A percentile compares a stretch with the other conserved stretches of the same genome.
phyloP scores from a whole-genome alignment of 805 yeast species.

The Saturnispora besseyi region DNA sequence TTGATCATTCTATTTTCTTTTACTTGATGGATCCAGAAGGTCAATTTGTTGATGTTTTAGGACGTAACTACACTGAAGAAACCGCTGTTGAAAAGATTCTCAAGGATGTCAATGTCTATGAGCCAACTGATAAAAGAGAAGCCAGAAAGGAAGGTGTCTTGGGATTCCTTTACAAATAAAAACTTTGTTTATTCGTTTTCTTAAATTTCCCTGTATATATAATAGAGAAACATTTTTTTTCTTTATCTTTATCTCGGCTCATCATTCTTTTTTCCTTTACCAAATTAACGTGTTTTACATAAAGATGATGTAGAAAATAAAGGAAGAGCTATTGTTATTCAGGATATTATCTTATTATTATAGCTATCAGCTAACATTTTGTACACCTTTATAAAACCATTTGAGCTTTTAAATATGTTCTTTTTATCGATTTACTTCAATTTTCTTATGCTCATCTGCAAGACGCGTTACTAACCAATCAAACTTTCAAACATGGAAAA shows the following conservation, averaged over 20 bases:
- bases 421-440: too few species aligned
- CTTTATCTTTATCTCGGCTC: not conserved
- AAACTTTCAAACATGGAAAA: too few species aligned
- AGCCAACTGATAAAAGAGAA: slow-evolving; percentile 64
- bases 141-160: slow-evolving; percentile 53
- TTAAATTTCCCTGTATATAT: not conserved
- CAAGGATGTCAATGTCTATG: slow-evolving; percentile 64
- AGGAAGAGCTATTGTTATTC: too few species aligned
- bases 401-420: too few species aligned
- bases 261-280: too few species aligned
- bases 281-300: too few species aligned
- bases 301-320: too few species aligned
- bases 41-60: slow-evolving; percentile 86
- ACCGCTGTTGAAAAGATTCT: slow-evolving; percentile 72
- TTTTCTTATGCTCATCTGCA: too few species aligned
- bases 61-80: slow-evolving; percentile 76
- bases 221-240: not conserved
- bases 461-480: too few species aligned
- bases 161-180: slow-evolving; percentile 43
- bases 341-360: too few species aligned
- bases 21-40: slow-evolving; percentile 99
- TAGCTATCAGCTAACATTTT: too few species aligned
- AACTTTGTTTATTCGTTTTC: not conserved
- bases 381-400: too few species aligned
- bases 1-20: slow-evolving; percentile 95